phyloP scores from a whole-genome alignment of 139 green algal genomes.

The Trebouxia sp. region DNA sequence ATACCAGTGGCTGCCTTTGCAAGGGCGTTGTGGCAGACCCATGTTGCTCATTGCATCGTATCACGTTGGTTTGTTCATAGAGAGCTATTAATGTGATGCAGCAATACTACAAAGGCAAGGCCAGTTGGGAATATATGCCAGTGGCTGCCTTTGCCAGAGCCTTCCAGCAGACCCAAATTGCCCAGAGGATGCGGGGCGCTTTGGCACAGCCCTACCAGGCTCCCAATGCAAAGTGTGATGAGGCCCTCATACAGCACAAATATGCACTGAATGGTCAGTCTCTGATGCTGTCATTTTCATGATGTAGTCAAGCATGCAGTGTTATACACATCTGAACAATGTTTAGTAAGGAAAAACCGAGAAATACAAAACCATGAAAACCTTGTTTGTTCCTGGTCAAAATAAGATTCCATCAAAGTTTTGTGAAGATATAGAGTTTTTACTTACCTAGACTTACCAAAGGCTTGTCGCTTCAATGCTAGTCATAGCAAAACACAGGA shows the following conservation, averaged over 20 bases:
- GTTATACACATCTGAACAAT: no score
- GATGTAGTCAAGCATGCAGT: not conserved
- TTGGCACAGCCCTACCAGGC: slow-evolving; percentile 22
- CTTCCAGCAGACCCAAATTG: slow-evolving; percentile 32
- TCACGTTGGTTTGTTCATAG: no score
- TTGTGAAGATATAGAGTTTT: no score
- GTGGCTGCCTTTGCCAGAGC: slow-evolving; percentile 37
- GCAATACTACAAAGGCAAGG: slow-evolving; percentile 40
- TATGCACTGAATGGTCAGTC: slow-evolving; percentile 29
- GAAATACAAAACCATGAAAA: no score
- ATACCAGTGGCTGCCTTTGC: not conserved
- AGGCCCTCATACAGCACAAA: slow-evolving; percentile 39
- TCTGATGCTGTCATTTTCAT: not conserved
- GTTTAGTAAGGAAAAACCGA: no score
- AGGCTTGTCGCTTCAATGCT: no score
- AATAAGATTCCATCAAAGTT: no score
- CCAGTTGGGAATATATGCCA: slow-evolving; percentile 39
- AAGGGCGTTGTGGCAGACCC: not conserved
- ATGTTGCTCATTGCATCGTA: no score
- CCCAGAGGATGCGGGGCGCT: not conserved
- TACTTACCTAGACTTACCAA: no score
- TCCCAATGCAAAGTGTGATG: not conserved
- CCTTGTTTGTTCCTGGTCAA: no score
- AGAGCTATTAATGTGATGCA: no score
- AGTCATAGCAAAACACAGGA: no score